Conservation (phyloP, 140 eudicot species). For the Ambrosia hybrid region DNA sequence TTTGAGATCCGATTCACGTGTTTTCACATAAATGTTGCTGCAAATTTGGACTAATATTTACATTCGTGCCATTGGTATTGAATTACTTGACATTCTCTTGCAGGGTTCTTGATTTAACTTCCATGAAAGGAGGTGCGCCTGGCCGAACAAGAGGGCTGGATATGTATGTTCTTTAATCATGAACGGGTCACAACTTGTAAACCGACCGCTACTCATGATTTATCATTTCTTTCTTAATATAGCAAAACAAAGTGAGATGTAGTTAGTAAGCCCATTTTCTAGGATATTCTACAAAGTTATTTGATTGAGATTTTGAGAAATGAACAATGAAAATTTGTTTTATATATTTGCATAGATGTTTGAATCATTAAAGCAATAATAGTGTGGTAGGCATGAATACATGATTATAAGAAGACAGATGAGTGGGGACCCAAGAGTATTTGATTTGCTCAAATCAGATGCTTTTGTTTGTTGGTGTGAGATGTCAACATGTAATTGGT, state of each 20-base stretch:
- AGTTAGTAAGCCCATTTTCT: conserved; percentile 26
- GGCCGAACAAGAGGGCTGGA: conserved; percentile 86
- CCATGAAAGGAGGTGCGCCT: conserved; percentile 90
- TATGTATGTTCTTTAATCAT: conserved; percentile 28
- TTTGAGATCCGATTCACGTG: background rate
- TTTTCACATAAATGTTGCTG: background rate
- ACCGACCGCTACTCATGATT: conserved; percentile 18
- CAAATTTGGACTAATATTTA: background rate
- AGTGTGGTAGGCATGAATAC: background rate
- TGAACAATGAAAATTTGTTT: conserved; percentile 17
- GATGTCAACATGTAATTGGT: conserved; percentile 21
- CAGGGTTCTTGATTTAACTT: conserved; percentile 72
- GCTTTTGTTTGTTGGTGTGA: background rate
- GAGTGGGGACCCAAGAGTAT: conserved; percentile 19
- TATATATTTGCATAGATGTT: background rate
- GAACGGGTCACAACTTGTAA: conserved; percentile 20
- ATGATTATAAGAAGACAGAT: conserved; percentile 3
- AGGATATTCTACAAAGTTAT: background rate
- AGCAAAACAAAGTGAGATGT: background rate
- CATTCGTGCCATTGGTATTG: no score
- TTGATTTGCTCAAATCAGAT: conserved; percentile 20
- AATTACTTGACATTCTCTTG: conserved; percentile 6
- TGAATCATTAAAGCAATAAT: background rate
- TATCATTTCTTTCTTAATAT: background rate
- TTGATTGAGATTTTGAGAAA: no score